Evolutionary conservation across 768 basidiomycete species (phyloP), one percentile per base, ranked within the genome.

Genomic region (Cystobasidium ongulense): DNA sequence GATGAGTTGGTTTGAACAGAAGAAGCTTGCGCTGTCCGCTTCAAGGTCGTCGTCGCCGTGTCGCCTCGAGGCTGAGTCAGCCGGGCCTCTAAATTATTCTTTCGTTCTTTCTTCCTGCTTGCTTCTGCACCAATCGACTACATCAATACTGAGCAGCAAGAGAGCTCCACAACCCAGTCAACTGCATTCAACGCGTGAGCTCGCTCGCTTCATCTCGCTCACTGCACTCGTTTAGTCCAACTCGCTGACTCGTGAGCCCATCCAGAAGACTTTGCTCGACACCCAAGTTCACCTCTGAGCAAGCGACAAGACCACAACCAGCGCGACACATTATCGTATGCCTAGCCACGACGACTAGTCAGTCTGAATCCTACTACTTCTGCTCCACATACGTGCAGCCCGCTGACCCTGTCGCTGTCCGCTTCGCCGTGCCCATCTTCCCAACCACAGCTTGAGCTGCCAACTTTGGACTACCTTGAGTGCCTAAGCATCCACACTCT

Each of bases 401-500:
- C 46, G 46, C 46, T 50, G 46, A 50, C 46, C 46, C 39, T 50
- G 46, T 50, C 46, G 46, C n/a, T 21, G 10, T 8, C n/a, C 46
- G 15, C 15, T 50, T 18, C 39, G 7, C n/a, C 46, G 46, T 50
- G n/a, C n/a, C n/a, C n/a, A n/a, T n/a, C n/a, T n/a, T 31, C 25
- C 17, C 25, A 17, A 21, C 43, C 36, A 67, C 65, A 41, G 43
- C 50, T 41, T 67, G n/a, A 67, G 65, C 65, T 67, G 65, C 43
- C 65, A 67, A 50, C 50, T 67, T 25, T 67, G 65, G 65, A 67
- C 36, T 18, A 31, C 39, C 43, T 18, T 36, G n/a, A 50, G 21
- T 50, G 41, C 35, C 63, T 27, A 64, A 64, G 11, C 63, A 38
- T 64, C 18, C 41, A 10, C 29, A 38, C 39, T 25, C 33, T 5